Evolutionary conservation across 352 stramenopile genomes (phyloP).

Genomic region (Phytophthora agathidicida): DNA sequence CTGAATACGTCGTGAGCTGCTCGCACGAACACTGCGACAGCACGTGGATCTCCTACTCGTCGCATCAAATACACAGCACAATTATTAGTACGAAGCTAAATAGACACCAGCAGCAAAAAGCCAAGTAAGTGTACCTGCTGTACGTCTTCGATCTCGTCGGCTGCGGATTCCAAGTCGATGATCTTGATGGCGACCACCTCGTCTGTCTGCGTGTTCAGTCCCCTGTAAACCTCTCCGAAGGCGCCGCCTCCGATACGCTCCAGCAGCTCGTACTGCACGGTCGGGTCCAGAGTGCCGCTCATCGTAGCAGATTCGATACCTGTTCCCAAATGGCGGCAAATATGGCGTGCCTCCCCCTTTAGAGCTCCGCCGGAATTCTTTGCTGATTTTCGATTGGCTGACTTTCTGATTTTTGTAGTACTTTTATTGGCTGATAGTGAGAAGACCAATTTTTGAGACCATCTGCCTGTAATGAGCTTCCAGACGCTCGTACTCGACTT

Average conservation of each 20-base stretch:
- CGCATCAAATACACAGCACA: background rate
- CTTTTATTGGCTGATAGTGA: slow-evolving; percentile 11
- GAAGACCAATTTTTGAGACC: slow-evolving; percentile 34
- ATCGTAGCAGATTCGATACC: slow-evolving; percentile 20
- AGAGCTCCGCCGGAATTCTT: slow-evolving; percentile 13
- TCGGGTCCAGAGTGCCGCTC: slow-evolving; percentile 57
- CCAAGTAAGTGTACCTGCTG: slow-evolving; percentile 83
- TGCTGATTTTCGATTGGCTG: slow-evolving; percentile 13
- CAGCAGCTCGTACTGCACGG: slow-evolving; percentile 74
- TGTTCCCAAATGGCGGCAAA: slow-evolving; percentile 16
- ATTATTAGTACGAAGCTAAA: slow-evolving; percentile 3
- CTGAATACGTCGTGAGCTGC: slow-evolving; percentile 91
- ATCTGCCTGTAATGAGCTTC: slow-evolving; percentile 61
- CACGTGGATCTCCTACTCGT: slow-evolving; percentile 86
- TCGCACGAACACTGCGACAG: slow-evolving; percentile 89
- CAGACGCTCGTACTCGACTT: slow-evolving; percentile 61
- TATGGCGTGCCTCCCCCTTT: slow-evolving; percentile 4
- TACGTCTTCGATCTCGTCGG: slow-evolving; percentile 88
- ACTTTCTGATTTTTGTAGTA: slow-evolving; percentile 6
- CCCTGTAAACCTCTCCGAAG: slow-evolving; percentile 86
- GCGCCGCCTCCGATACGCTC: slow-evolving; percentile 84
- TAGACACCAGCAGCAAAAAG: no score
- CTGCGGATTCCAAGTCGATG: slow-evolving; percentile 83
- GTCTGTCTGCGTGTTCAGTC: slow-evolving; percentile 67
- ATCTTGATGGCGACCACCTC: slow-evolving; percentile 86